These are phyloP conservation scores for Alternaria sp. DNA, from an alignment of 2,329 filamentous ascomycete genomes.

Conservation along the genomic window DNA sequence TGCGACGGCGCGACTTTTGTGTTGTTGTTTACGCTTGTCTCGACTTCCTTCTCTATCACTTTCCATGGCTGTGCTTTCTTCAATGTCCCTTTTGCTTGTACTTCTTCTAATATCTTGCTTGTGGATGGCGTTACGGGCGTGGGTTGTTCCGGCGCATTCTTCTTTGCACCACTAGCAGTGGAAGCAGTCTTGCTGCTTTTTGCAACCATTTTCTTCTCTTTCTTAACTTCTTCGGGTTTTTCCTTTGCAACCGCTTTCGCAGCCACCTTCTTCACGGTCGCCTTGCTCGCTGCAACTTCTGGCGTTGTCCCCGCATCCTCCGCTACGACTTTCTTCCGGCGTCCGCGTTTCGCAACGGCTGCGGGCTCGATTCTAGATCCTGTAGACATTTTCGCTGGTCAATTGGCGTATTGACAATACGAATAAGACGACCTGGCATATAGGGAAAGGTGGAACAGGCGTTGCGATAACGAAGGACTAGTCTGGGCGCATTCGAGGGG, in stretches of 20 bases:
- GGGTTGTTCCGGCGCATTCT: conserved; percentile 20
- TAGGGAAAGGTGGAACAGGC: background rate
- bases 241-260: conserved; percentile 33
- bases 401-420: conserved; percentile 10
- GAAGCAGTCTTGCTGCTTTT: conserved; percentile 22
- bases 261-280: conserved; percentile 31
- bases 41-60: background rate
- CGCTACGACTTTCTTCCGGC: conserved; percentile 44
- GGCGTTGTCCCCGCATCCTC: conserved; percentile 25
- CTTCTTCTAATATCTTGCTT: conserved; percentile 46
- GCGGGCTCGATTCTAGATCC: conserved; percentile 23
- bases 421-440: background rate
- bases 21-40: background rate
- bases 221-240: conserved; percentile 23
- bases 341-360: conserved; percentile 43
- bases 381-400: conserved; percentile 25
- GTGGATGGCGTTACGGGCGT: conserved; percentile 40
- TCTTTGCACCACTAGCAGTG: conserved; percentile 18
- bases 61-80: conserved; percentile 14
- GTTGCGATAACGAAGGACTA: conserved; percentile 24
- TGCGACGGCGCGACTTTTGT: background rate
- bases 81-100: conserved; percentile 37
- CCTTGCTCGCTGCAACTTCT: conserved; percentile 28
- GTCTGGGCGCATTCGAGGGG: conserved; percentile 30
- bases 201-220: conserved; percentile 25